Evolutionary conservation across 208 protist genomes (phyloP).

Genomic region (Trypanosoma platydactyli): DNA sequence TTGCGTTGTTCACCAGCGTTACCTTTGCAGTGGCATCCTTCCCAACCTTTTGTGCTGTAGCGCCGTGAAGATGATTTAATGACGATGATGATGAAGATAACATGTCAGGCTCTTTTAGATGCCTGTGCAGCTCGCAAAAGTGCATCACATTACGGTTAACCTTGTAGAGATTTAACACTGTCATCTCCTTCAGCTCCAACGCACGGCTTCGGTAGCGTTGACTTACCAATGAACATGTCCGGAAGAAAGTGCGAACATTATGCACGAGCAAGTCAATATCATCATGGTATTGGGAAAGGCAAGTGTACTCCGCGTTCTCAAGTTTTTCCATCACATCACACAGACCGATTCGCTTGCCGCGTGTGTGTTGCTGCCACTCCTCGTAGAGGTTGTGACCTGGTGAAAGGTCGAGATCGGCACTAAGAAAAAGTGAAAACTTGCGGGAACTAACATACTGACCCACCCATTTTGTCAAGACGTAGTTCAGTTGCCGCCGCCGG

Average conservation of each 20-base stretch:
- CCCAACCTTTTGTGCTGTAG: background rate
- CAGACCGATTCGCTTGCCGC: constrained; percentile 52
- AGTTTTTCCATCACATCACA: constrained; percentile 73
- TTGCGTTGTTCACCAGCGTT: background rate
- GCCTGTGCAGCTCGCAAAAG: constrained; percentile 76
- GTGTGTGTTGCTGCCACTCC: constrained; percentile 65
- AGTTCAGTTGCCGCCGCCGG: constrained; percentile 76
- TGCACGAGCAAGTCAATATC: constrained; percentile 77
- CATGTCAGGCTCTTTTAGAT: constrained; percentile 51
- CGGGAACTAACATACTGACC: constrained; percentile 62
- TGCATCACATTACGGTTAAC: constrained; percentile 72
- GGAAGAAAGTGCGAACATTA: constrained; percentile 84
- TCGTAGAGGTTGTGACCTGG: constrained; percentile 45
- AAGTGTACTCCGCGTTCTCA: constrained; percentile 73
- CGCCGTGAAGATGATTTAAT: background rate
- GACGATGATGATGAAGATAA: constrained; percentile 21
- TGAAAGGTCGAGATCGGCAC: constrained; percentile 67
- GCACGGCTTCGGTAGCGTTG: constrained; percentile 70
- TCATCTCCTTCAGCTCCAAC: constrained; percentile 79
- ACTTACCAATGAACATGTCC: constrained; percentile 47
- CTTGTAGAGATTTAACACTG: constrained; percentile 79
- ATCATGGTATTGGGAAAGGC: constrained; percentile 86
- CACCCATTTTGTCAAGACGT: constrained; percentile 79
- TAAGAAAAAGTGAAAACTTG: constrained; percentile 63
- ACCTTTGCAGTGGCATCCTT: background rate